Base-by-base conservation (phyloP, 2,329 filamentous ascomycete species). In the Scytalidium sp. region DNA sequence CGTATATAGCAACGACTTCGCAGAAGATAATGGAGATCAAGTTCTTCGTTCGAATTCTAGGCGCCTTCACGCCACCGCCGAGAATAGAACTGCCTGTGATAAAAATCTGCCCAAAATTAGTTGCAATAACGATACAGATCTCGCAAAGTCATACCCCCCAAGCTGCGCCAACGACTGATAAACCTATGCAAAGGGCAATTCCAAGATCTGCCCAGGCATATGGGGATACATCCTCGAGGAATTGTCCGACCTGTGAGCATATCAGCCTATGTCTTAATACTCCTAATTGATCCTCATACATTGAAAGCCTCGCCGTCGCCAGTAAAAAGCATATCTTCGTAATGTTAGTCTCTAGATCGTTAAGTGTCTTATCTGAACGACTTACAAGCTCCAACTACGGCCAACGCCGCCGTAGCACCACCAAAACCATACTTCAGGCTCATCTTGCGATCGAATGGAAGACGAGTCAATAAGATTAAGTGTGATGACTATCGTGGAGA, bases 11-110 rank as follows among this genome's bases (percentile, higher is more conserved):
- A 65, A 99, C 94, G 66, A 99, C 94, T 75, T 99, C 94, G 78
- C 94, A 99, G 76, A 99, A 99, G 75, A 99, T 97, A 72, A 99
- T 99, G 64, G 93, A 97, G 70, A 99, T 97, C 66, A 99, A 74
- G 79, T 99, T 99, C 85, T 99, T 99, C 56, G 94, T 99, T 70
- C 94, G 90, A 74, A 99, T 99, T 63, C 94, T 88, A 32, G 95
- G 95, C 42, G 94, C 93, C 72, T 89, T 93, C 66, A 99, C 94
- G 76, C 94, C 94, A 62, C 90, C 94, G 65, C 95, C 95, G 59
- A 99, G 82, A 69, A 99, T 99, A 51, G 94, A 96, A 51, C 92
- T 95, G 62, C 95, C 95, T 27, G 94, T 99, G 61, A 97, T 94
- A 75, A 99, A 94, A 70, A 99, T 99, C 64, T 95, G 94, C 94